Evolutionary conservation across 75 land plant genomes (phyloP).

Genomic region (Sequoia sempervirens): DNA sequence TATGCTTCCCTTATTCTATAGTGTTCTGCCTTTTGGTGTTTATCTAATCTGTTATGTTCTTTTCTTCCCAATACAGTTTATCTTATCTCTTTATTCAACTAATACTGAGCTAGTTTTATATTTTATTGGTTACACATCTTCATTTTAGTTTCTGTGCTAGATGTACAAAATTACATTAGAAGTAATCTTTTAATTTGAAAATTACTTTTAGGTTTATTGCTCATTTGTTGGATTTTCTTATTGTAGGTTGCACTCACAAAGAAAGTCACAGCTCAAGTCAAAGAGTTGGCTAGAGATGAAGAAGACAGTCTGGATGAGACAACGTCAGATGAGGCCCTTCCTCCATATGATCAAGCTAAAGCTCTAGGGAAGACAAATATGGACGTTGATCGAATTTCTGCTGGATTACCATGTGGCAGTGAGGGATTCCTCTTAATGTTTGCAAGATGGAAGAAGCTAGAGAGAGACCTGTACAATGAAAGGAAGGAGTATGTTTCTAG

Average conservation of each 20-base stretch:
- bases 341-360: slow-evolving; percentile 97
- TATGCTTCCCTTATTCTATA: not conserved
- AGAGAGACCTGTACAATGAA: slow-evolving; percentile 95
- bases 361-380: slow-evolving; percentile 96
- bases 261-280: slow-evolving; percentile 90
- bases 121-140: not conserved
- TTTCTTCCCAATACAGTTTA: not conserved
- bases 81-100: not conserved
- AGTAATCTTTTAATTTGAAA: not conserved
- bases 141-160: not conserved
- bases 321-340: slow-evolving; percentile 62
- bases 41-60: not conserved
- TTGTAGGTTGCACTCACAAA: slow-evolving; percentile 78
- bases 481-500: slow-evolving; percentile 66
- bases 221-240: not conserved
- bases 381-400: slow-evolving; percentile 95
- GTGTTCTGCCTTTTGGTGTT: not conserved
- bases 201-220: not conserved
- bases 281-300: slow-evolving; percentile 85
- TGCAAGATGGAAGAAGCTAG: slow-evolving; percentile 99
- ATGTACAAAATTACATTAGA: not conserved
- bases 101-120: not conserved
- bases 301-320: slow-evolving; percentile 70
- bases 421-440: slow-evolving; percentile 98
- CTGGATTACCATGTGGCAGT: slow-evolving; percentile 99